Percentiles rank a stretch among this genome's conserved stretches.
phyloP scores from a whole-genome alignment of 345 rosid species.

The Linum lewisii region DNA sequence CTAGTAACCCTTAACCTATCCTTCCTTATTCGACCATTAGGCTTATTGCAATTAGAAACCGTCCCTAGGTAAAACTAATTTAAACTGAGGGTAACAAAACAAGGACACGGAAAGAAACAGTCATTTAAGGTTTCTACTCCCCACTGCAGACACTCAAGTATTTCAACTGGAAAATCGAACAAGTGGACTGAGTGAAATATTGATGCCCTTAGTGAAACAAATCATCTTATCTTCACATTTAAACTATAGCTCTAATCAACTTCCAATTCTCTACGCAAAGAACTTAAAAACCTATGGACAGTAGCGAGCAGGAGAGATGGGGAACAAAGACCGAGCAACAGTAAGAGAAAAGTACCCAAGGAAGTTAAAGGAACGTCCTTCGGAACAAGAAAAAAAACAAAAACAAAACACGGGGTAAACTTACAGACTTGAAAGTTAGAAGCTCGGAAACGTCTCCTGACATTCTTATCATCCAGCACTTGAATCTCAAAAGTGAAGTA shows the following conservation, averaged over 20 bases:
- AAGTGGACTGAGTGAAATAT: background rate
- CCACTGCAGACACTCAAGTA: background rate
- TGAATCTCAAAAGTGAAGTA: constrained; percentile 96
- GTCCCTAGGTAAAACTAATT: background rate
- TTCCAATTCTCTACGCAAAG: background rate
- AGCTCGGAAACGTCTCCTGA: constrained; percentile 91
- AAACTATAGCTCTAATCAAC: too few species aligned
- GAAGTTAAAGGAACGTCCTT: background rate
- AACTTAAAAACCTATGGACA: too few species aligned
- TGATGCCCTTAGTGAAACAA: too few species aligned
- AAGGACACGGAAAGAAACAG: background rate
- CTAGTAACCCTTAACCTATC: too few species aligned
- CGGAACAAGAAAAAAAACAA: constrained; percentile 6
- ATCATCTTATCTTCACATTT: too few species aligned
- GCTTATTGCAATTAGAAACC: background rate
- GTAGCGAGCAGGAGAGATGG: too few species aligned
- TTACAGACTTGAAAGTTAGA: constrained; percentile 97
- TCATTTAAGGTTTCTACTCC: background rate
- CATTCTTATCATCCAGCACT: constrained; percentile 93
- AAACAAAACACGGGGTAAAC: constrained; percentile 31
- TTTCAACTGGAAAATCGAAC: background rate
- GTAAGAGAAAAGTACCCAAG: background rate
- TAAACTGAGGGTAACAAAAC: background rate
- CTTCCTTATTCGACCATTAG: background rate
- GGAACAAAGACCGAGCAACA: background rate